Conservation (phyloP, 768 basidiomycete genomes). For the Floccularia luteovirens region DNA sequence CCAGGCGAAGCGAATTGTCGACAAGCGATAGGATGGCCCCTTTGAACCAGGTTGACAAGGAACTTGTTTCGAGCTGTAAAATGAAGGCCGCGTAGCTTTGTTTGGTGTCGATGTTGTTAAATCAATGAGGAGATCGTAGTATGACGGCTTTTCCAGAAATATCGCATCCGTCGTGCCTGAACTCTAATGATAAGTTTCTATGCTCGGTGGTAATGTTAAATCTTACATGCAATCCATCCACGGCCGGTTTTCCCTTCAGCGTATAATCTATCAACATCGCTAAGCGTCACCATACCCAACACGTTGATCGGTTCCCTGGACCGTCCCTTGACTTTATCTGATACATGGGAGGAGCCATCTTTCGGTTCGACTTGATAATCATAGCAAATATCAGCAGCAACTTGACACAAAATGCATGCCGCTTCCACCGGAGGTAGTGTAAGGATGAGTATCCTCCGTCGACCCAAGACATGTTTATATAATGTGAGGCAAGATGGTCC, state of each 20-base stretch:
- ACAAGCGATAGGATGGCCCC: constrained; percentile 46
- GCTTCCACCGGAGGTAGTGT: constrained; percentile 75
- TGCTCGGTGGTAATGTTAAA: neutral
- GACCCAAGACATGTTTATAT: constrained; percentile 72
- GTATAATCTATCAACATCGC: constrained; percentile 57
- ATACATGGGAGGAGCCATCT: constrained; percentile 1
- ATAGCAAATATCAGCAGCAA: constrained; percentile 47
- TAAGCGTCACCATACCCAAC: constrained; percentile 75
- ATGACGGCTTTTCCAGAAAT: constrained; percentile 72
- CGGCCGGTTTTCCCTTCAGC: constrained; percentile 48
- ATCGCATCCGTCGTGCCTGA: constrained; percentile 76
- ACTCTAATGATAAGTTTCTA: constrained; percentile 2
- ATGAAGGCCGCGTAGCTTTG: constrained; percentile 56
- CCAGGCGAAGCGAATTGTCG: constrained; percentile 70
- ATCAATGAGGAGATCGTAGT: constrained; percentile 79
- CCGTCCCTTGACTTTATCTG: constrained; percentile 23
- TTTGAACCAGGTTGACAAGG: constrained; percentile 22
- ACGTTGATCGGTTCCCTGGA: constrained; percentile 54
- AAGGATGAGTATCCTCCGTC: constrained; percentile 72
- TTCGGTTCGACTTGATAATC: constrained; percentile 25
- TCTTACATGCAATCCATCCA: constrained; percentile 79
- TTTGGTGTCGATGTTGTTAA: constrained; percentile 59
- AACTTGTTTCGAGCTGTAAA: constrained; percentile 51
- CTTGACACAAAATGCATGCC: constrained; percentile 70
- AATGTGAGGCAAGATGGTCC: constrained; percentile 74